These are phyloP conservation scores for Trebouxia sp. DNA, from an alignment of 139 green algal genomes.

Conservation along the genomic window DNA sequence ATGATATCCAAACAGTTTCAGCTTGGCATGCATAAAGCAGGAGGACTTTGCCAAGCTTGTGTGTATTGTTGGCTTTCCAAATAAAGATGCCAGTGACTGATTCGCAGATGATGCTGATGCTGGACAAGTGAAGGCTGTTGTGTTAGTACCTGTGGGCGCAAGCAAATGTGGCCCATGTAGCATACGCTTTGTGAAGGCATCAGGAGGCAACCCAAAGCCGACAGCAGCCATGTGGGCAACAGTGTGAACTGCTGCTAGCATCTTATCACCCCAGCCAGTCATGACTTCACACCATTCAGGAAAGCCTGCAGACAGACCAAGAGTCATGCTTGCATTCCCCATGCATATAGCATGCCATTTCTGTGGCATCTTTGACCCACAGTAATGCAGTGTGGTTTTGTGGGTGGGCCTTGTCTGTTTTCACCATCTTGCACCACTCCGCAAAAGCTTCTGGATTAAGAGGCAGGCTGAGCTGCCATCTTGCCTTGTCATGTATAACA, in stretches of 20 bases:
- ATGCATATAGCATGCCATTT: neutral
- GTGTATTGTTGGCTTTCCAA: too few relatives aligned
- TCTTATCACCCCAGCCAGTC: conserved; percentile 79
- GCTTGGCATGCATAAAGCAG: neutral
- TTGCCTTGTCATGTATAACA: too few relatives aligned
- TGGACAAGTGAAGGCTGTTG: neutral
- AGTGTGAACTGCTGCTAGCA: conserved; percentile 52
- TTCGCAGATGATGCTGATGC: neutral
- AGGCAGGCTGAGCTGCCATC: too few relatives aligned
- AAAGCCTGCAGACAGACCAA: conserved; percentile 53
- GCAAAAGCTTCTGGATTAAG: too few relatives aligned
- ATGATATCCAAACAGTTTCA: neutral
- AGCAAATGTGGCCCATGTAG: conserved; percentile 83
- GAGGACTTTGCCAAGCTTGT: too few relatives aligned
- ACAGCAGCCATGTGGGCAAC: conserved; percentile 62
- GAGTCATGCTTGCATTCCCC: too few relatives aligned
- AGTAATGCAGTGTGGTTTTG: too few relatives aligned
- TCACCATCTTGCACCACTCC: too few relatives aligned
- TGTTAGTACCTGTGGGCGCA: conserved; percentile 75
- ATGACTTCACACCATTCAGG: conserved; percentile 79
- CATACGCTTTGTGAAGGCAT: conserved; percentile 78
- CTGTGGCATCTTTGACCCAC: too few relatives aligned
- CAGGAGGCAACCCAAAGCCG: conserved; percentile 69
- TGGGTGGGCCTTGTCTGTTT: too few relatives aligned
- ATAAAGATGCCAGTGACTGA: neutral